A percentile compares a stretch with the other conserved stretches of the same genome.
Conservation (phyloP, 495 filamentous ascomycete genomes). For the Neurospora tetraspora region DNA sequence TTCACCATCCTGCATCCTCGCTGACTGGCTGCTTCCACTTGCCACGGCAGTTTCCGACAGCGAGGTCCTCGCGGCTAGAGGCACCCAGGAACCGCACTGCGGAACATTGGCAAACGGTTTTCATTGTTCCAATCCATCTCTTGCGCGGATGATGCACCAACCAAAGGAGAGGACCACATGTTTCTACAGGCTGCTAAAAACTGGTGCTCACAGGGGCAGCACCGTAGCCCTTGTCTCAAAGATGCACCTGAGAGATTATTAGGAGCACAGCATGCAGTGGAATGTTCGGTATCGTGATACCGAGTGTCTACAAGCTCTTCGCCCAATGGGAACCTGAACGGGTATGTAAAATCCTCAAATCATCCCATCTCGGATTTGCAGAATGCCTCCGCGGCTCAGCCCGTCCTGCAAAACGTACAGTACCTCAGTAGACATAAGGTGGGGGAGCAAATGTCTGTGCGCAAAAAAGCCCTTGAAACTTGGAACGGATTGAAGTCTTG, state of each 20-base stretch:
- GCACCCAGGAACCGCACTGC: not conserved
- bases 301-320: not conserved
- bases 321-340: not conserved
- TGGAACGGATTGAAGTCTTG: not conserved
- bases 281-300: not conserved
- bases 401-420: not conserved
- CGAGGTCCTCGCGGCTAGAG: not conserved
- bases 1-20: no score
- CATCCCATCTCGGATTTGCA: not conserved
- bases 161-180: not conserved
- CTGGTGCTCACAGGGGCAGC: not conserved
- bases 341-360: not conserved
- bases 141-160: not conserved
- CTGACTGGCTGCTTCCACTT: not conserved
- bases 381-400: not conserved
- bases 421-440: not conserved
- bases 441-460: not conserved
- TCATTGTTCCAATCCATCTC: not conserved
- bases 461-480: not conserved
- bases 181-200: not conserved
- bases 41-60: not conserved
- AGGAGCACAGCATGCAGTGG: not conserved
- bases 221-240: not conserved
- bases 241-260: not conserved
- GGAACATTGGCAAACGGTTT: not conserved